These are phyloP conservation scores for Coemansia sp. DNA, from an alignment of 192 early-diverging fungal genomes.

Conservation along the genomic window DNA sequence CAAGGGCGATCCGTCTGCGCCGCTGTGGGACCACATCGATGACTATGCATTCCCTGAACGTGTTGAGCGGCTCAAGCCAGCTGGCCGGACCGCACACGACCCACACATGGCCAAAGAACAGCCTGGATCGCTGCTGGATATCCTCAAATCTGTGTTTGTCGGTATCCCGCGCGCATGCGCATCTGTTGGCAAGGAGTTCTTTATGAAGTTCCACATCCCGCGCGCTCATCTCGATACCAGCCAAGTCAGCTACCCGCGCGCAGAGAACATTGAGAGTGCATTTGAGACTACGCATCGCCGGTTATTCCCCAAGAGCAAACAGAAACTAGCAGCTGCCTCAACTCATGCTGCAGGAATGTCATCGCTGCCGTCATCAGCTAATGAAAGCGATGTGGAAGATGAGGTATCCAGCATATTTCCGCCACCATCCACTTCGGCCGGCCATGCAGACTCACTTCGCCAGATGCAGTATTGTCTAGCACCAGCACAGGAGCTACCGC, in stretches of 20 bases:
- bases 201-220: slow-evolving; percentile 30
- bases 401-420: not conserved
- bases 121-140: slow-evolving; percentile 41
- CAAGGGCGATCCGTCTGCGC: slow-evolving; percentile 35
- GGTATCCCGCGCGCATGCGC: slow-evolving; percentile 17
- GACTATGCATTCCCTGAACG: slow-evolving; percentile 51
- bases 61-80: slow-evolving; percentile 21
- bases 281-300: slow-evolving; percentile 10
- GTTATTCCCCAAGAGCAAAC: not conserved
- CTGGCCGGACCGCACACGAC: slow-evolving; percentile 22
- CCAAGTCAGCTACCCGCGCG: slow-evolving; percentile 25
- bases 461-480: slow-evolving; percentile 16
- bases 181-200: slow-evolving; percentile 19
- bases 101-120: slow-evolving; percentile 28
- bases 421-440: not conserved
- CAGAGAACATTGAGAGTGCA: slow-evolving; percentile 16
- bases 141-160: not conserved
- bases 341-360: not conserved
- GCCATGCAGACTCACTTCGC: not conserved
- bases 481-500: slow-evolving; percentile 4
- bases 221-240: slow-evolving; percentile 36
- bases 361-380: not conserved
- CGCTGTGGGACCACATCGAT: slow-evolving; percentile 43
- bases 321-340: not conserved
- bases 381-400: not conserved